Base-by-base conservation (phyloP, 441 rosid species). In the Arabidopsis lyrata region DNA sequence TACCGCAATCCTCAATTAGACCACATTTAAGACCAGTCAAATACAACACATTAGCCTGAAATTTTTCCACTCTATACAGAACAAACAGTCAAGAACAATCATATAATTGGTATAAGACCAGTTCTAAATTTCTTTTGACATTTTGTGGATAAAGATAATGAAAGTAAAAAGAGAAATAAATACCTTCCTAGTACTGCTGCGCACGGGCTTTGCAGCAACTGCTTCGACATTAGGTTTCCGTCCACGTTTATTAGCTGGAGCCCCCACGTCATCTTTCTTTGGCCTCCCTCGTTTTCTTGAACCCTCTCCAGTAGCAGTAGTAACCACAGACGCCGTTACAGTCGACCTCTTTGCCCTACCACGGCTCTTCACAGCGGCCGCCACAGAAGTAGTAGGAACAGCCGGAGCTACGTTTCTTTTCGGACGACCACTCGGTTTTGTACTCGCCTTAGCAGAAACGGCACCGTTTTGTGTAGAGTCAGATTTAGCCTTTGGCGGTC, bases 161-260 rank as follows among this genome's bases (percentile, higher is more conserved):
- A 44, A 20, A 0, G 18, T 48, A 8, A 14, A 15, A 50, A 32
- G 3, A 14, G 8, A n/a, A 5, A 44, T 32, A 18, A 6, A 63
- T 83, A 90, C 97, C 98, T 86, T 88, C 82, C 66, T 86, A 4
- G 89, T 85, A 18, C 91, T 80, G 10, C 94, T 80, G 10, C 94
- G 92, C n/a, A 79, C 79, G 7, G 90, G 82, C 74, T 77, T 81
- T 84, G 18, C 79, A 18, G 60, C 47, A 9, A 56, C 76, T 12
- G 55, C 79, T 36, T 52, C 67, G 7, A 14, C 35, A 68, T 73
- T 84, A 4, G 88, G 83, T 7, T 87, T 92, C 45, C 90, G 80
- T 4, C 92, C 93, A 18, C 88, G 82, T 54, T 82, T 83, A 27
- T 82, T 83, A 27, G 81, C 84, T 7, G 76, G 64, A 34, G 50